Evolutionary conservation across 2,329 filamentous ascomycete genomes (phyloP).

Genomic region (Aspergillus persii): DNA sequence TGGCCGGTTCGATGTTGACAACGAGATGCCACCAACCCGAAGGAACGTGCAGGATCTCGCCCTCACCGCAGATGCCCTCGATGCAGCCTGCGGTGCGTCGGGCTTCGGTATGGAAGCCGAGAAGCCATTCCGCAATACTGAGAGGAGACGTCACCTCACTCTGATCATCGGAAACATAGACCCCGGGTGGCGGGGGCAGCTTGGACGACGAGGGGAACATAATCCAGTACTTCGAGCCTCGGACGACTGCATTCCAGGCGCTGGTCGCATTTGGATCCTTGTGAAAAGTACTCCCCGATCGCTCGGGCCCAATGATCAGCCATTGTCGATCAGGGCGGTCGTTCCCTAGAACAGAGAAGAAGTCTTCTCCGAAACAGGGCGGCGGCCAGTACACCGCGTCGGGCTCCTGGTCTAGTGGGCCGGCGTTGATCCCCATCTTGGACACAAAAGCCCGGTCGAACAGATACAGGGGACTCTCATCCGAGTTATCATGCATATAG

Average conservation of each 20-base stretch:
- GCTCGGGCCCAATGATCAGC: slow-evolving; percentile 84
- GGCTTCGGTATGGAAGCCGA: slow-evolving; percentile 84
- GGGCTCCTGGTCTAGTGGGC: slow-evolving; percentile 38
- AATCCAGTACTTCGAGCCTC: slow-evolving; percentile 95
- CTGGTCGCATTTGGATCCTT: slow-evolving; percentile 70
- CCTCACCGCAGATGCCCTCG: slow-evolving; percentile 79
- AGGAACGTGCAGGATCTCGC: slow-evolving; percentile 88
- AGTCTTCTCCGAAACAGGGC: slow-evolving; percentile 78
- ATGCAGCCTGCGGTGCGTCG: slow-evolving; percentile 71
- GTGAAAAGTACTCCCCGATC: slow-evolving; percentile 92
- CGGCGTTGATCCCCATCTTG: slow-evolving; percentile 74
- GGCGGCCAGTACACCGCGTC: slow-evolving; percentile 72
- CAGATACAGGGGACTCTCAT: slow-evolving; percentile 89
- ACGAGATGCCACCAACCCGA: slow-evolving; percentile 97
- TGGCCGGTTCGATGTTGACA: slow-evolving; percentile 78
- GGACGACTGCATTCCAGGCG: slow-evolving; percentile 92
- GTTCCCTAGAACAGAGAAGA: slow-evolving; percentile 74
- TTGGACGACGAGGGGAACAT: slow-evolving; percentile 78
- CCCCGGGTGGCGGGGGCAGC: slow-evolving; percentile 72
- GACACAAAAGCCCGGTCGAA: slow-evolving; percentile 85
- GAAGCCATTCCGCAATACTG: slow-evolving; percentile 94
- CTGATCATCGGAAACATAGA: slow-evolving; percentile 83
- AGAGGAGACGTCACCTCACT: slow-evolving; percentile 92
- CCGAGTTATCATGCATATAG: slow-evolving; percentile 76
- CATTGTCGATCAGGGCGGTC: slow-evolving; percentile 85